Evolutionary conservation across 2,329 filamentous ascomycete species (phyloP), one percentile per base, ranked within the genome.

Genomic region (Ascochyta rabiei): DNA sequence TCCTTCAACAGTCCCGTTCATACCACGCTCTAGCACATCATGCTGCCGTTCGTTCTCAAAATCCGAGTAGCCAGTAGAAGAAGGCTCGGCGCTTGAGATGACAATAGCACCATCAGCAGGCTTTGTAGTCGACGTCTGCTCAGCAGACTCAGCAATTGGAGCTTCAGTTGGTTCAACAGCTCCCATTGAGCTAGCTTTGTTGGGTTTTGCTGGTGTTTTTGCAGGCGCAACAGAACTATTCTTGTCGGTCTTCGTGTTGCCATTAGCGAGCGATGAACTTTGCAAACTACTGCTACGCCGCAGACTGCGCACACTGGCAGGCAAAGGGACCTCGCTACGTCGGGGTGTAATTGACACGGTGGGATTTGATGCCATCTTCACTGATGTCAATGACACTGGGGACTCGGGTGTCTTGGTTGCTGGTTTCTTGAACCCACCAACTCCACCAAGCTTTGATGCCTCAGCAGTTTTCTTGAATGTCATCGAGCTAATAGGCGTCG

Each of bases 41-140:
- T 2, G 21, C 15, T 24, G 51, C 18, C 42, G 6, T 12, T 53
- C 56, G 4, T 58, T 46, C 4, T 48, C 55, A 19, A 48, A 38
- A 19, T 53, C 38, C n/a, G 48, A 49, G 15, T 45, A 46, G 6
- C 47, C 34, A 18, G 45, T 33, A 19, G 56, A 52, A 8, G 57
- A 43, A 23, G 50, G 39, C 23, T 51, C 47, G 9, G 40, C 43
- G 35, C 57, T 62, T 6, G 59, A 48, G 10, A 59, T 55, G 1
- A 56, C 48, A 16, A 59, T 44, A 8, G 50, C 30, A 10, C 52
- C 51, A 7, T 45, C 34, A 3, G 13, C 10, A 10, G 38, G 39
- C 9, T 56, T 35, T 31, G 16, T 15, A 23, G 21, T 5, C 1
- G 21, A 10, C 12, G 16, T 12, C 0, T 26, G 16, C 24, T 19